Percentiles rank a stretch among this genome's conserved stretches.
Evolutionary conservation across 176 grass and related monocot species (phyloP).

Genomic region (Oryza rufipogon): DNA sequence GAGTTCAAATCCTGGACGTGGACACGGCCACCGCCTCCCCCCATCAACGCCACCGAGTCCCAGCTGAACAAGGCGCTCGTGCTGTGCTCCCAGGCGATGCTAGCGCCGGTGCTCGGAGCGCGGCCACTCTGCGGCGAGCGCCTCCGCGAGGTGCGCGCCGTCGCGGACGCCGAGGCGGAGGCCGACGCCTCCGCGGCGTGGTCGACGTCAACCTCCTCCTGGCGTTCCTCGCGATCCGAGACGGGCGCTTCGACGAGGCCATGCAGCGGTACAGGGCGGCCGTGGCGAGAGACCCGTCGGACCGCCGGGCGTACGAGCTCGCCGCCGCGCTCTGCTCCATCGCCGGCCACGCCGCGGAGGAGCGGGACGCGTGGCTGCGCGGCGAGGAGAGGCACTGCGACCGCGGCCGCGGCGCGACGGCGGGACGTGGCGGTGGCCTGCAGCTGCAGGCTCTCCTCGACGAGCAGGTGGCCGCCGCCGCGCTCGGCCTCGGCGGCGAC

Average conservation of each 20-base stretch:
- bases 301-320: background rate
- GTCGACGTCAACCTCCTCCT: constrained; percentile 18
- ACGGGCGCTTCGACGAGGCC: background rate
- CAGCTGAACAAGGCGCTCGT: background rate
- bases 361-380: background rate
- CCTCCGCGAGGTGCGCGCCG: background rate
- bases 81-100: background rate
- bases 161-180: background rate
- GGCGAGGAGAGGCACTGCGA: background rate
- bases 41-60: too few species aligned
- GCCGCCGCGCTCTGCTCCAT: background rate
- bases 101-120: constrained; percentile 1
- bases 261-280: background rate
- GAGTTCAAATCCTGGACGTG: too few species aligned
- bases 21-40: too few species aligned
- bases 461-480: background rate
- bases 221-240: constrained; percentile 19
- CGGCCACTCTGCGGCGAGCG: background rate
- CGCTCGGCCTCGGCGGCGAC: background rate
- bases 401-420: background rate
- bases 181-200: background rate
- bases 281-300: background rate
- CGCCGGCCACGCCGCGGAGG: background rate
- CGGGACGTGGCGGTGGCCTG: too few species aligned
- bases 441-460: background rate